Evolutionary conservation across 495 filamentous ascomycete species (phyloP), one percentile per base, ranked within the genome.

Genomic region (Corynascus novoguineensis): DNA sequence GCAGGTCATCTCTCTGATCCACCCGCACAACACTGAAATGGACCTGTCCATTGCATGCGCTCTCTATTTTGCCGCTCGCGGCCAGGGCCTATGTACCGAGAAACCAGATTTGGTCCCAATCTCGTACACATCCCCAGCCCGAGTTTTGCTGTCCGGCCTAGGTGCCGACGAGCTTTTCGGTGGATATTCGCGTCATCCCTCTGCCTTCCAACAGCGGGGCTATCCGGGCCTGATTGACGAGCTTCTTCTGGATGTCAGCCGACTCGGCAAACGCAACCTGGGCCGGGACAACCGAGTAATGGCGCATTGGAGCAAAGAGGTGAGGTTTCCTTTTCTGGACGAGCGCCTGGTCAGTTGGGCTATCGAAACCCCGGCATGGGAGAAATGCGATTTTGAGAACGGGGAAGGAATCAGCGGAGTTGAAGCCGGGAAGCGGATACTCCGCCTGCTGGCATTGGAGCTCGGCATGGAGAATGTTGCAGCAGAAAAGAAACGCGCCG

Each of bases 1-100:
- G 7, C 75, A 73, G 6, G 79, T 97, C 4, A 79, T 89, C 35
- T 78, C 81, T 2, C 78, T 99, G 14, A 93, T 97, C 63, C 80
- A 86, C 62, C 93, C 93, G 0, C 93, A 97, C 69, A 90, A 95
- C 63, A 97, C 93, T 0, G 95, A 97, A 69, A 99, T 99, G 93
- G 93, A 99, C 64, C 78, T 97, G 3, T 97, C 95, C n/a, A 97
- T 99, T 62, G 87, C 87, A 2, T 83, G 81, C 50, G 93, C 93
- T 0, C 79, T 97, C 44, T 97, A 96, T 73, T 98, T 98, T 68
- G 90, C 93, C 4, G 84, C 92, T 7, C 83, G 92, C 12, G 92
- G 90, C 8, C 75, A 74, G 53, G 93, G 92, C 0, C 41, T 68
- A 5, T 69, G 78, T n/a, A 47, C 25, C 25, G 25, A 28, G 9